Percentiles rank a stretch among this genome's conserved stretches.
Conservation (phyloP, 768 basidiomycete genomes). For the Leccinum obscurum region DNA sequence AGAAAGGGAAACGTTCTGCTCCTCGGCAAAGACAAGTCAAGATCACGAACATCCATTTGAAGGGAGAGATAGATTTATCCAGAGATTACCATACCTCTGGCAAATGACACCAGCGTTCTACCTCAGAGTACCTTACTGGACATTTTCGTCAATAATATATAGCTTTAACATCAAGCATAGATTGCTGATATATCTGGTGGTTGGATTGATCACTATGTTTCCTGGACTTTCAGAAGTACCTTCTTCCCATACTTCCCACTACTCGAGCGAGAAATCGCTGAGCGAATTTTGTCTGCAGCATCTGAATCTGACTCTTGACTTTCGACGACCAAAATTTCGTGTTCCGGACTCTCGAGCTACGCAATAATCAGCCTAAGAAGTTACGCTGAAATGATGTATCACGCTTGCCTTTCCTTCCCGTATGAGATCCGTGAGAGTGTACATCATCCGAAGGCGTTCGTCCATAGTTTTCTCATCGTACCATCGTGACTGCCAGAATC, state of each 20-base stretch:
- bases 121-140: background rate
- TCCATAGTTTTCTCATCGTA: constrained; percentile 48
- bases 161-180: background rate
- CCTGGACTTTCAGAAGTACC: constrained; percentile 43
- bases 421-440: constrained; percentile 53
- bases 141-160: background rate
- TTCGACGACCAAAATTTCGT: constrained; percentile 63
- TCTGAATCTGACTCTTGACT: constrained; percentile 39
- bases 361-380: constrained; percentile 4
- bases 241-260: constrained; percentile 50
- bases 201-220: constrained; percentile 13
- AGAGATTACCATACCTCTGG: constrained; percentile 55
- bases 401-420: constrained; percentile 49
- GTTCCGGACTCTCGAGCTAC: constrained; percentile 66
- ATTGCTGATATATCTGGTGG: background rate
- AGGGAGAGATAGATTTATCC: constrained; percentile 81
- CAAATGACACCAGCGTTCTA: constrained; percentile 14
- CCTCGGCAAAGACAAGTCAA: constrained; percentile 74
- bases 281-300: constrained; percentile 35
- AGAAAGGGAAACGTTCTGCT: constrained; percentile 78
- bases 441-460: constrained; percentile 54
- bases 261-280: constrained; percentile 35
- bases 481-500: constrained; percentile 82
- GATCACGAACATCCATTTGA: constrained; percentile 88
- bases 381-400: background rate